Percentiles rank a stretch among this genome's conserved stretches.
Evolutionary conservation across 2,329 filamentous ascomycete species (phyloP).

Genomic region (Phaeomoniella chlamydospora): DNA sequence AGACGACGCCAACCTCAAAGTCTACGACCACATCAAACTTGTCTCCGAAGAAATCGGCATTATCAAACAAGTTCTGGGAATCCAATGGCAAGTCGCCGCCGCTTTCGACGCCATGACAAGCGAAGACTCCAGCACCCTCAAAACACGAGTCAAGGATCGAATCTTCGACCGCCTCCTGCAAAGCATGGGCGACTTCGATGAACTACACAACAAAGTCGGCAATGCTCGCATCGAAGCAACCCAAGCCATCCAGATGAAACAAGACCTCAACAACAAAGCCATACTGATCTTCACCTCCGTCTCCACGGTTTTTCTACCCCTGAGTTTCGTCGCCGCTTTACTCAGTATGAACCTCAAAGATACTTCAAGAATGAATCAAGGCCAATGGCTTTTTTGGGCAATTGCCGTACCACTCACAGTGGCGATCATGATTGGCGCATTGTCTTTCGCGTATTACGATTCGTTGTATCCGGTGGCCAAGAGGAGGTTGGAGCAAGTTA

Average conservation of each 20-base stretch:
- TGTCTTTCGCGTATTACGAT: not conserved
- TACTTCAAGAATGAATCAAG: conserved; percentile 9
- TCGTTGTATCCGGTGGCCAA: not conserved
- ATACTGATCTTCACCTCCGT: conserved; percentile 11
- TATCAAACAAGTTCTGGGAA: not conserved
- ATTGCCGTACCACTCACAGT: conserved; percentile 5
- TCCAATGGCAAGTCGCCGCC: not conserved
- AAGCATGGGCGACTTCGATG: not conserved
- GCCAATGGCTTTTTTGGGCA: conserved; percentile 3
- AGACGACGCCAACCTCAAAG: not conserved
- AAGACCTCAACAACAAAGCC: conserved; percentile 1
- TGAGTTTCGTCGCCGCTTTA: not conserved
- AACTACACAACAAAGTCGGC: not conserved
- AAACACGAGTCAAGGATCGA: not conserved
- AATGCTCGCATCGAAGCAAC: not conserved
- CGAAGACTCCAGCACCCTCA: not conserved
- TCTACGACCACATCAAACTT: conserved; percentile 1
- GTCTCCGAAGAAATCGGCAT: not conserved
- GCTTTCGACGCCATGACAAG: not conserved
- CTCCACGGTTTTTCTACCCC: conserved; percentile 4
- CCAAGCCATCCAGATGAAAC: conserved; percentile 1
- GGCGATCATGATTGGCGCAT: not conserved
- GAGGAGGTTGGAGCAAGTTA: not conserved
- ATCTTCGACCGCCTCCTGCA: not conserved
- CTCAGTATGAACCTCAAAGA: conserved; percentile 10